A percentile compares a stretch with the other conserved stretches of the same genome.
Evolutionary conservation across 106 monocot species (phyloP).

Genomic region (Xerophyta viscosa): DNA sequence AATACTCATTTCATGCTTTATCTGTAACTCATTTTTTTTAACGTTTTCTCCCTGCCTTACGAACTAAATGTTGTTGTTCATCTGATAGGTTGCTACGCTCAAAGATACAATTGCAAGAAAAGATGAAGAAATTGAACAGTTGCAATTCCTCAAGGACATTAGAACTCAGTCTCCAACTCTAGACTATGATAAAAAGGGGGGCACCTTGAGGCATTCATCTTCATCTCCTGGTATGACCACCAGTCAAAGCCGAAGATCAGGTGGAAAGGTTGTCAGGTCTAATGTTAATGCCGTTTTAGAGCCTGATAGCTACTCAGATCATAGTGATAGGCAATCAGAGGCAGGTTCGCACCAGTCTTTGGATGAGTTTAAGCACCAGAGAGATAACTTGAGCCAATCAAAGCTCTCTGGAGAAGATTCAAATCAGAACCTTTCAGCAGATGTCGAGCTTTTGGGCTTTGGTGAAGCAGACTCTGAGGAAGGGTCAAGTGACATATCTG

Average conservation of each 20-base stretch:
- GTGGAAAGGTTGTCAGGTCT: constrained; percentile 16
- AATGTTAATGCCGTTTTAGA: constrained; percentile 30
- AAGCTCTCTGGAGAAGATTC: constrained; percentile 10
- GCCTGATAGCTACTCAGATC: constrained; percentile 31
- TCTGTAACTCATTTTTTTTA: too few species aligned
- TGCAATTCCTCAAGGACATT: constrained; percentile 54
- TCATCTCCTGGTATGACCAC: constrained; percentile 33
- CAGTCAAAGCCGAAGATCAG: constrained; percentile 13
- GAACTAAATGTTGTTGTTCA: not conserved
- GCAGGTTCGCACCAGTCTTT: constrained; percentile 34
- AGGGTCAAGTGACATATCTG: constrained; percentile 69
- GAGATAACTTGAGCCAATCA: constrained; percentile 4
- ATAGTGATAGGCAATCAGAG: constrained; percentile 45
- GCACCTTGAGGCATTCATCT: constrained; percentile 34
- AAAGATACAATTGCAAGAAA: constrained; percentile 74
- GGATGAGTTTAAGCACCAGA: constrained; percentile 14
- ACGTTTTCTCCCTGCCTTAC: too few species aligned
- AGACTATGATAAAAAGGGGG: constrained; percentile 9
- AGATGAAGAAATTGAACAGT: constrained; percentile 78
- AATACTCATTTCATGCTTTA: too few species aligned
- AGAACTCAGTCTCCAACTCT: too few species aligned
- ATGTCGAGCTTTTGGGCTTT: constrained; percentile 30
- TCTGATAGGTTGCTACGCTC: constrained; percentile 60
- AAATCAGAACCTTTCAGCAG: constrained; percentile 10
- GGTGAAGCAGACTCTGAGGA: constrained; percentile 59